phyloP scores from a whole-genome alignment of 345 rosid genomes.

The Camelina neglecta region DNA sequence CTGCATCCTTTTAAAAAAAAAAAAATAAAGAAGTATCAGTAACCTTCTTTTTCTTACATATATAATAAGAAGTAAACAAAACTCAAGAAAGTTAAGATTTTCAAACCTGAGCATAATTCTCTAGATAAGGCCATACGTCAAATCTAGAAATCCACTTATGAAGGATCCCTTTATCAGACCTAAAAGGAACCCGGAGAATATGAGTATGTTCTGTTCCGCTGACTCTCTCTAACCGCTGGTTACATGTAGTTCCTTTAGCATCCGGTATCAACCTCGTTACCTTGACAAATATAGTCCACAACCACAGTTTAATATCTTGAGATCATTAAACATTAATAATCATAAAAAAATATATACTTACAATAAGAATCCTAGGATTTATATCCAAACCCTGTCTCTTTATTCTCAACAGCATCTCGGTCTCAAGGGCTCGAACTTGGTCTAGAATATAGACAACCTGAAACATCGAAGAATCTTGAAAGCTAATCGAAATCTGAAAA shows the following conservation, averaged over 20 bases:
- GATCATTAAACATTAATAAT: neutral
- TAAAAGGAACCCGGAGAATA: slow-evolving; percentile 90
- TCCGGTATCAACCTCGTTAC: slow-evolving; percentile 94
- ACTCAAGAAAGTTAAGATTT: neutral
- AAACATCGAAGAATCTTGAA: slow-evolving; percentile 14
- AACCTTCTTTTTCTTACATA: neutral
- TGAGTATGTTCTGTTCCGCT: slow-evolving; percentile 85
- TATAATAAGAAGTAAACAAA: neutral
- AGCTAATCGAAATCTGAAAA: neutral
- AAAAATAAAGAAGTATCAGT: neutral
- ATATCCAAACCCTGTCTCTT: slow-evolving; percentile 86
- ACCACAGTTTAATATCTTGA: neutral
- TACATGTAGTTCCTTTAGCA: slow-evolving; percentile 92
- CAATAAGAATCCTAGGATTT: slow-evolving; percentile 84
- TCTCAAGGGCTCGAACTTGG: slow-evolving; percentile 97
- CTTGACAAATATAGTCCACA: slow-evolving; percentile 45
- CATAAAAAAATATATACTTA: slow-evolving; percentile 45
- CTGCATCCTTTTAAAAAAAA: slow-evolving; percentile 65
- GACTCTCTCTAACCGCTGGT: slow-evolving; percentile 92
- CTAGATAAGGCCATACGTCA: slow-evolving; percentile 97
- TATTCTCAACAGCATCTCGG: slow-evolving; percentile 86
- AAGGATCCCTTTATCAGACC: slow-evolving; percentile 87
- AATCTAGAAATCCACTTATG: slow-evolving; percentile 98
- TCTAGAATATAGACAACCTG: slow-evolving; percentile 96
- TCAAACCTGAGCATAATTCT: slow-evolving; percentile 83